Evolutionary conservation across 495 filamentous ascomycete species (phyloP), one percentile per base, ranked within the genome.

Genomic region (Neurospora pannonica): DNA sequence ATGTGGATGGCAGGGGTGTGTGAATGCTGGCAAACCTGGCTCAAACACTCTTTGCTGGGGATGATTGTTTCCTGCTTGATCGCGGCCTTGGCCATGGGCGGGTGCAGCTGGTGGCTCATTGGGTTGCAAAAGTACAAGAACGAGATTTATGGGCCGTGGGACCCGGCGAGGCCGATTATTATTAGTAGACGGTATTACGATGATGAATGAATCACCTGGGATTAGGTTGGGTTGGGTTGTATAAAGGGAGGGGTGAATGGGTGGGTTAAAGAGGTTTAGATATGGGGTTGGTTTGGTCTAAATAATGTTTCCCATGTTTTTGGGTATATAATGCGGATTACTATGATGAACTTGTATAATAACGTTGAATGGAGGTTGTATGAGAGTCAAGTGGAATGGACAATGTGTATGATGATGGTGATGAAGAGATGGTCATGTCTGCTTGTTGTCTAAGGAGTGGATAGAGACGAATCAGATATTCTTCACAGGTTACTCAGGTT

Each of bases 51-150:
- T 1, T 85, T 93, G 1, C 87, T 94, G 0, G 90, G 91, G 13
- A 86, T 97, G 46, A 80, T 97, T 6, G 93, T 95, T 6, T 88
- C 88, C 31, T 81, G 92, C 69, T 78, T 91, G 40, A 92, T 91
- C 3, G 88, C 89, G 4, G 79, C 83, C 2, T 76, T 97, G 38
- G 91, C 89, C 2, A 97, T 98, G 93, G 96, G 95, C 3, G 91
- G 93, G 54, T 98, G 95, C 80, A 95, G 92, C 77, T 98, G 94
- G 95, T 98, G 97, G 97, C 84, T 99, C 73, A 98, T 99, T 79
- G 92, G 93, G 69, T 82, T 99, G 81, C 96, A 99, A 83, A 95
- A 95, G 85, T 99, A 98, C 82, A 99, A 99, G 87, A 98, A 98
- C 83, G 96, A 98, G 81, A 98, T 99, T 73, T 93, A 93, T 78